phyloP scores from a whole-genome alignment of 768 basidiomycete species.

The Lentinus brumalis region DNA sequence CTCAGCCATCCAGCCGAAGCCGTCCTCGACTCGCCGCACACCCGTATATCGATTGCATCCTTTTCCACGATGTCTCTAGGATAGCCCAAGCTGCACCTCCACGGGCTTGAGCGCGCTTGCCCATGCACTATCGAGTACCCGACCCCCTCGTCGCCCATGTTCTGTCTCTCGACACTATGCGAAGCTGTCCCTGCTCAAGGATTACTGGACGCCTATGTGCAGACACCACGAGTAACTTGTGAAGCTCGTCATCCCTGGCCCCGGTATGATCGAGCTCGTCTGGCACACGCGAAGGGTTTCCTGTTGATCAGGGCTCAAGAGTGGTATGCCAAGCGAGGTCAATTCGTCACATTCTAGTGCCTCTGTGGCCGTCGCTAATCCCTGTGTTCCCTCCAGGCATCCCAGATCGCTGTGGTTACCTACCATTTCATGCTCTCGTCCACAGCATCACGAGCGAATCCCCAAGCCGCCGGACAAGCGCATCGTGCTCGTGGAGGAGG shows the following conservation, averaged over 20 bases:
- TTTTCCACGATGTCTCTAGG: no score
- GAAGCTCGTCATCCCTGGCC: slow-evolving; percentile 71
- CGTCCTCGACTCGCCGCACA: no score
- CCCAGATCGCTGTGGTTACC: slow-evolving; percentile 80
- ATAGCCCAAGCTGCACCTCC: no score
- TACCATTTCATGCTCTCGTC: slow-evolving; percentile 73
- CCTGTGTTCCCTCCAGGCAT: slow-evolving; percentile 39
- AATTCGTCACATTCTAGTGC: neutral
- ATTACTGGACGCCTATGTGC: slow-evolving; percentile 58
- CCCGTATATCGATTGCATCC: no score
- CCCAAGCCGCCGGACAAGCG: slow-evolving; percentile 67
- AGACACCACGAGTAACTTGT: slow-evolving; percentile 67
- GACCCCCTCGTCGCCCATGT: slow-evolving; percentile 42
- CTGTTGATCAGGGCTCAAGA: slow-evolving; percentile 50
- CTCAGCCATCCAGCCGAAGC: no score
- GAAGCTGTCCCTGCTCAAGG: slow-evolving; percentile 48
- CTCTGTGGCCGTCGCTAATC: no score
- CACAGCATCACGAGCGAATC: slow-evolving; percentile 76
- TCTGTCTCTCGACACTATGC: slow-evolving; percentile 56
- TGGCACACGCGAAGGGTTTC: slow-evolving; percentile 71
- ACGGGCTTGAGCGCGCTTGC: no score
- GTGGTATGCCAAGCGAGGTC: slow-evolving; percentile 76
- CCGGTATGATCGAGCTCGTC: slow-evolving; percentile 64
- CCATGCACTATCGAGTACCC: no score
- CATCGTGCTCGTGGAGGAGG: slow-evolving; percentile 75